Evolutionary conservation across 495 filamentous ascomycete species (phyloP).

Genomic region (Aspergillus campestris): DNA sequence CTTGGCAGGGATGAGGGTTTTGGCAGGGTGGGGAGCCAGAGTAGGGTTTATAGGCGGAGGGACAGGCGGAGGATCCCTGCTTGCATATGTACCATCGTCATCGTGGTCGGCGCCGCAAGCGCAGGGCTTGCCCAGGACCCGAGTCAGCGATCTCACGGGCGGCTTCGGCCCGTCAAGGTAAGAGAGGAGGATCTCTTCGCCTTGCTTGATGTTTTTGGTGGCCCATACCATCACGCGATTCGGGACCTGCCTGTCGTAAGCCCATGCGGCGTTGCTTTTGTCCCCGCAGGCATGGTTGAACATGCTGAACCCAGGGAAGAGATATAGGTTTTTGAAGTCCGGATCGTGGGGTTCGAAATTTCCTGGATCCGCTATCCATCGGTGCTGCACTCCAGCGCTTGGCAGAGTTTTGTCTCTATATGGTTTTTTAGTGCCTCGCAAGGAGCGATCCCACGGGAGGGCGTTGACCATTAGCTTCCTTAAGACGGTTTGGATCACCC

Average conservation of each 20-base stretch:
- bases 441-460: conserved; percentile 18
- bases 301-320: conserved; percentile 25
- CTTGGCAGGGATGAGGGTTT: too few relatives aligned
- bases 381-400: conserved; percentile 3
- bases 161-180: conserved; percentile 8
- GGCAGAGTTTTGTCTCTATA: conserved; percentile 7
- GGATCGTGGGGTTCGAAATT: conserved; percentile 10
- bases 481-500: conserved; percentile 27
- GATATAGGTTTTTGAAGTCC: conserved; percentile 17
- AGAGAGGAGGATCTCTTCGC: conserved; percentile 22
- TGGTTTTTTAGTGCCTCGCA: conserved; percentile 4
- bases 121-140: conserved; percentile 1
- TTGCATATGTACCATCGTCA: neutral
- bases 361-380: neutral
- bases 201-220: conserved; percentile 11
- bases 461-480: conserved; percentile 22
- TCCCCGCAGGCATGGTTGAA: conserved; percentile 24
- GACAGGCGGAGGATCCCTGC: too few relatives aligned
- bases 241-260: conserved; percentile 14
- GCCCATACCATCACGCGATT: conserved; percentile 27
- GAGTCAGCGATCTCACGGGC: neutral
- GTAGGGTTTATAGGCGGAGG: too few relatives aligned
- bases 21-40: too few relatives aligned
- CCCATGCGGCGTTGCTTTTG: conserved; percentile 18
- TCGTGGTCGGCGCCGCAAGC: neutral